Evolutionary conservation across 805 yeast genomes (phyloP).

Genomic region (Tetrapisispora taiwanensis): DNA sequence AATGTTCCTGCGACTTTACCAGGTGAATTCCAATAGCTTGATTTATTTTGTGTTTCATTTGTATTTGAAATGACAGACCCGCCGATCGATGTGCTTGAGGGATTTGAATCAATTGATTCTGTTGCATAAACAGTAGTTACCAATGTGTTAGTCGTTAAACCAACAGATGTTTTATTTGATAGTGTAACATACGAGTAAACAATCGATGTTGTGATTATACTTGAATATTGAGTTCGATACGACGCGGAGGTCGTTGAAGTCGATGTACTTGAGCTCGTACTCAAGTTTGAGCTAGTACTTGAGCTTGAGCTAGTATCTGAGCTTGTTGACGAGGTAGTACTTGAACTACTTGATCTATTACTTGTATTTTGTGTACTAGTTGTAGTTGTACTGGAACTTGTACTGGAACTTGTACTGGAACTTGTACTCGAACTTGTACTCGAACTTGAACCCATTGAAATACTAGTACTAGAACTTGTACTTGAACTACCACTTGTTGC

Average conservation of each 20-base stretch:
- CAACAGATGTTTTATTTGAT: constrained; percentile 5
- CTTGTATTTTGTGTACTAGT: too few relatives aligned
- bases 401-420: not conserved
- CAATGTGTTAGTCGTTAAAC: constrained; percentile 8
- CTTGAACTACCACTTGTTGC: constrained; percentile 1
- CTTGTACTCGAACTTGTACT: not conserved
- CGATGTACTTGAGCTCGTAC: constrained; percentile 1
- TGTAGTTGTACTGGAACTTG: too few relatives aligned
- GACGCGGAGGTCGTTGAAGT: not conserved
- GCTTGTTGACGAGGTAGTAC: not conserved
- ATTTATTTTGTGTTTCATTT: constrained; percentile 6
- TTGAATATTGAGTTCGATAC: not conserved
- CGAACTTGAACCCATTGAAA: constrained; percentile 2
- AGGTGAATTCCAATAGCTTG: constrained; percentile 50
- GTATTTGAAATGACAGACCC: constrained; percentile 1
- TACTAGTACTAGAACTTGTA: constrained; percentile 1
- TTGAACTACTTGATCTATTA: too few relatives aligned
- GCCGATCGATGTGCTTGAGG: not conserved
- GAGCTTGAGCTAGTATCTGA: not conserved
- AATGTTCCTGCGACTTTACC: constrained; percentile 85
- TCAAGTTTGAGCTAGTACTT: not conserved
- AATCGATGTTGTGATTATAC: constrained; percentile 9
- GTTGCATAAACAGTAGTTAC: constrained; percentile 13
- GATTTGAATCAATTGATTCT: constrained; percentile 6
- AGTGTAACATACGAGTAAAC: constrained; percentile 15